A percentile compares a stretch with the other conserved stretches of the same genome.
These are phyloP conservation scores for Sphenostylis stenocarpa DNA, from an alignment of 306 rosid species.

Conservation along the genomic window DNA sequence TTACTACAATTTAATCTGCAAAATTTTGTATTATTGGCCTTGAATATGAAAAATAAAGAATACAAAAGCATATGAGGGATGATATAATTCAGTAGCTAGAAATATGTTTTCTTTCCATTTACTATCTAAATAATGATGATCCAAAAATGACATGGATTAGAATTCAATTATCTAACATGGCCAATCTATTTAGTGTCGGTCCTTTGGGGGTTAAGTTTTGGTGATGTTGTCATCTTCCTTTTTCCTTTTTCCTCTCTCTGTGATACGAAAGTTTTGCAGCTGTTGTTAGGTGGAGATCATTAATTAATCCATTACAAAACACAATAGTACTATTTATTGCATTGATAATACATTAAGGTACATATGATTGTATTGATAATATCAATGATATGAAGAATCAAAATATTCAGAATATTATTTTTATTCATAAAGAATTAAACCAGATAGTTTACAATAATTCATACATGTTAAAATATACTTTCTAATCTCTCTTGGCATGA, in stretches of 20 bases:
- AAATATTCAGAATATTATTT: background rate
- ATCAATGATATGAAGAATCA: background rate
- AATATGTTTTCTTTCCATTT: background rate
- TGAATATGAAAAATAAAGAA: background rate
- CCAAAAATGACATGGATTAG: background rate
- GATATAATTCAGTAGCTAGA: background rate
- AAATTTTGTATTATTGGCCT: background rate
- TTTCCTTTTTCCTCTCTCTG: background rate
- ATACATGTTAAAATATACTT: background rate
- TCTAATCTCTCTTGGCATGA: background rate
- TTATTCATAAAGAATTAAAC: too few species aligned
- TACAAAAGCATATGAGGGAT: background rate
- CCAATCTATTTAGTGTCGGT: background rate
- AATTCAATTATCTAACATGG: background rate
- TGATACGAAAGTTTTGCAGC: background rate
- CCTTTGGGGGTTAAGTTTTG: slow-evolving; percentile 5
- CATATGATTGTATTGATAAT: background rate
- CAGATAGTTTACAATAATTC: too few species aligned
- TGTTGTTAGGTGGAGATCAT: background rate
- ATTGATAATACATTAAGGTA: background rate
- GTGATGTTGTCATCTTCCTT: background rate
- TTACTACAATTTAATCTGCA: background rate
- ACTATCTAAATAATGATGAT: background rate
- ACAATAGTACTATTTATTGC: background rate
- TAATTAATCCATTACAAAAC: background rate